phyloP scores from a whole-genome alignment of 305 asterid species.

The Fraxinus xanthoxyloides region DNA sequence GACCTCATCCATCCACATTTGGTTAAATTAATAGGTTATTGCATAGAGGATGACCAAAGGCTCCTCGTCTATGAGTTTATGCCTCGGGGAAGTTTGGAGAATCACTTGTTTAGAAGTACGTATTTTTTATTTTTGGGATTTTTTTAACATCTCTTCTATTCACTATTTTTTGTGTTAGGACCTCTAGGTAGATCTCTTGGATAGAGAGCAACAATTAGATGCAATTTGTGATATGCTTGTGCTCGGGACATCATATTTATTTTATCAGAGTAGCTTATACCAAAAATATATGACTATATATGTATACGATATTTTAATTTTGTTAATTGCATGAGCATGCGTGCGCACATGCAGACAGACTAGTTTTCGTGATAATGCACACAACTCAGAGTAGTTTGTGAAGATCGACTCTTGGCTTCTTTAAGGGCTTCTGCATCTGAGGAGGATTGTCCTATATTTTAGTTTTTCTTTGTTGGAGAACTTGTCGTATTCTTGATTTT shows the following conservation, averaged over 20 bases:
- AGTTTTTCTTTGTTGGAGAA: not conserved
- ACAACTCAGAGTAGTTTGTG: not conserved
- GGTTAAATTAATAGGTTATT: slow-evolving; percentile 68
- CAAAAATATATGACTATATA: not conserved
- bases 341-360: not conserved
- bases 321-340: not conserved
- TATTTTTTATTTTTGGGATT: not conserved
- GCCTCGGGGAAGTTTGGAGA: slow-evolving; percentile 78
- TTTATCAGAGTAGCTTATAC: not conserved
- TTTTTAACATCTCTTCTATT: not conserved
- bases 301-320: not conserved
- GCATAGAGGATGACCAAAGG: slow-evolving; percentile 70
- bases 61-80: slow-evolving; percentile 66
- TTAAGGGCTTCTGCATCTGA: not conserved
- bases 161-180: not conserved
- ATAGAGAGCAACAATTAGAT: not conserved
- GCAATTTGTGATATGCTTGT: not conserved
- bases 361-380: not conserved
- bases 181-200: not conserved
- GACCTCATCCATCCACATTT: slow-evolving; percentile 63
- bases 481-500: not conserved
- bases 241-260: not conserved
- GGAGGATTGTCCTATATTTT: not conserved
- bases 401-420: not conserved
- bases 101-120: slow-evolving; percentile 72